A percentile compares a stretch with the other conserved stretches of the same genome.
Evolutionary conservation across 345 rosid genomes (phyloP).

Genomic region (Linum usitatissimum): DNA sequence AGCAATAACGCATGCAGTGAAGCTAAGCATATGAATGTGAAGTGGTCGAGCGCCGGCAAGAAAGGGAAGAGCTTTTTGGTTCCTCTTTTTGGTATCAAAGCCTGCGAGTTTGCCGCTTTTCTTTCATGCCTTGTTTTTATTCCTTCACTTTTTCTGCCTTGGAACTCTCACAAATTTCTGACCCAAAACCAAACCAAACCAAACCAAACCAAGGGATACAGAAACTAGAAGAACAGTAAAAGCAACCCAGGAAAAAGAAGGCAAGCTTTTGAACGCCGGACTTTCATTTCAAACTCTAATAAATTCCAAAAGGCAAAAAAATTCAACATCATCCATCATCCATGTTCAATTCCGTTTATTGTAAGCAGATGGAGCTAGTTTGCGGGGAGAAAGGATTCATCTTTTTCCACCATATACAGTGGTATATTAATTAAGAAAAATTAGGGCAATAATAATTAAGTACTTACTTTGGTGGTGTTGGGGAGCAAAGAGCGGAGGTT

Average conservation of each 20-base stretch:
- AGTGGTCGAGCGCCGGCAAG: background rate
- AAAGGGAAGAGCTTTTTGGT: conserved; percentile 27
- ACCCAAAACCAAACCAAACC: conserved; percentile 8
- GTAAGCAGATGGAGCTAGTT: too few species aligned
- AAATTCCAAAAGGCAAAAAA: too few species aligned
- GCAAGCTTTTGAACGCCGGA: background rate
- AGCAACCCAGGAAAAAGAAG: background rate
- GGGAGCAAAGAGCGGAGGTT: conserved; percentile 92
- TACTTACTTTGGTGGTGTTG: conserved; percentile 92
- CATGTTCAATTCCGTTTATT: too few species aligned
- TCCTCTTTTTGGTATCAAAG: conserved; percentile 67
- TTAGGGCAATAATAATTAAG: too few species aligned
- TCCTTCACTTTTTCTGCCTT: conserved; percentile 23
- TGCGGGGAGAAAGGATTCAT: too few species aligned
- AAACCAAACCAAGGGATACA: background rate
- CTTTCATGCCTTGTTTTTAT: conserved; percentile 18
- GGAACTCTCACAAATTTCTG: conserved; percentile 31
- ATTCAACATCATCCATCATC: too few species aligned
- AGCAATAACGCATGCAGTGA: too few species aligned
- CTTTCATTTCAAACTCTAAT: too few species aligned
- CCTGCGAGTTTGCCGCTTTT: conserved; percentile 44
- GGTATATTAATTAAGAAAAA: too few species aligned
- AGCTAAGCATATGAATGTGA: too few species aligned
- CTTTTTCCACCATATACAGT: too few species aligned
- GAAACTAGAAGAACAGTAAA: background rate